Evolutionary conservation across 495 filamentous ascomycete genomes (phyloP).

Genomic region (Parathielavia hyrcaniae): DNA sequence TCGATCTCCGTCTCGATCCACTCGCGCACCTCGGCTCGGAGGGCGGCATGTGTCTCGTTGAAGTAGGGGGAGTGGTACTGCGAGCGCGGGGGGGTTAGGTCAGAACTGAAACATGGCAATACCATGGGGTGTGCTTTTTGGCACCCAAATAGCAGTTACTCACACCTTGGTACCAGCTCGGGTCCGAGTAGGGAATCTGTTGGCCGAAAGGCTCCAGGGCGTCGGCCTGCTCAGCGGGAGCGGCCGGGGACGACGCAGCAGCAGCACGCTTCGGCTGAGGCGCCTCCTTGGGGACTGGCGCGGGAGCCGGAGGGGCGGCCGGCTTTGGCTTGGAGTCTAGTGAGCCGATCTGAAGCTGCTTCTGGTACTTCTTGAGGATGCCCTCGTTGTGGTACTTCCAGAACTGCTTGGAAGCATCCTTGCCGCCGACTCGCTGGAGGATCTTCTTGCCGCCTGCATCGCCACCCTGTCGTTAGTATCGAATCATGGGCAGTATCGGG

Average conservation of each 20-base stretch:
- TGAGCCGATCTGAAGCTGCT: conserved; percentile 80
- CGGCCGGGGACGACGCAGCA: conserved; percentile 47
- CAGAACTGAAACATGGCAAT: neutral
- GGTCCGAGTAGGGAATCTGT: conserved; percentile 86
- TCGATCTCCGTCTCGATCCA: conserved; percentile 90
- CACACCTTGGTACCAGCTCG: conserved; percentile 94
- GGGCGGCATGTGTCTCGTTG: conserved; percentile 84
- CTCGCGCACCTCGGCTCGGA: conserved; percentile 81
- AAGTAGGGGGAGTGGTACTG: conserved; percentile 95
- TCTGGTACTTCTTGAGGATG: conserved; percentile 93
- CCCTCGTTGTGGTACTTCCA: conserved; percentile 98
- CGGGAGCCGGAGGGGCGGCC: conserved; percentile 47
- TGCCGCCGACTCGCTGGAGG: conserved; percentile 85
- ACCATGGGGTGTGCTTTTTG: too few species aligned
- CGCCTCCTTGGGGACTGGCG: conserved; percentile 47
- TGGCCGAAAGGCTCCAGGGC: conserved; percentile 78
- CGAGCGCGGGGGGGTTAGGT: conserved; percentile 1
- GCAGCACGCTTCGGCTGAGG: conserved; percentile 49
- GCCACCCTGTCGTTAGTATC: conserved; percentile 13
- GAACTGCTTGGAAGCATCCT: conserved; percentile 96
- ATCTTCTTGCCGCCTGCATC: conserved; percentile 89
- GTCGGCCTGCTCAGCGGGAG: conserved; percentile 53
- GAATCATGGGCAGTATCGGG: neutral
- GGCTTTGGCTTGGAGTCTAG: conserved; percentile 75
- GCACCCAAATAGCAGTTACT: conserved; percentile 32